Conservation (phyloP, 495 filamentous ascomycete genomes). For the Aspergillus nidulans region DNA sequence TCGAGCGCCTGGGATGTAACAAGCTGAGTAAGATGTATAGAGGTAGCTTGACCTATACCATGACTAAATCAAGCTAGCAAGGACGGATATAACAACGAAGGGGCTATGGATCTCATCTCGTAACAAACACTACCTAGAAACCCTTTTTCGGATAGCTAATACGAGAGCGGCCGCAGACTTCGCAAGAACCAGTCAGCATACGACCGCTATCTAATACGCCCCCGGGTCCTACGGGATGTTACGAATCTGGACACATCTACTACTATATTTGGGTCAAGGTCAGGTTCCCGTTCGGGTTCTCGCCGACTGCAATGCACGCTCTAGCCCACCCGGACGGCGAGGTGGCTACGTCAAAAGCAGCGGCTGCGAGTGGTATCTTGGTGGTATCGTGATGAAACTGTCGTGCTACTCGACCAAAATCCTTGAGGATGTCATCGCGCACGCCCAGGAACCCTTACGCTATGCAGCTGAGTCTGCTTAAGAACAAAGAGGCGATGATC, state of each 20-base stretch:
- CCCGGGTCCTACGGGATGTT: conserved; percentile 52
- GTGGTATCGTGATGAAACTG: conserved; percentile 41
- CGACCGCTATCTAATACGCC: conserved; percentile 49
- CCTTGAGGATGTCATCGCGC: conserved; percentile 47
- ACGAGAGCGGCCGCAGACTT: conserved; percentile 20
- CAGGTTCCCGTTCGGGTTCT: conserved; percentile 77
- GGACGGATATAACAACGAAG: conserved; percentile 47
- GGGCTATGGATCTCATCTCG: conserved; percentile 37
- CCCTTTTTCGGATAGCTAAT: too few relatives aligned
- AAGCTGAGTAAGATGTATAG: conserved; percentile 17
- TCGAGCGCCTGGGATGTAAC: conserved; percentile 24
- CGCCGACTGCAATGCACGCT: conserved; percentile 80
- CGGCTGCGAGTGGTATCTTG: conserved; percentile 63
- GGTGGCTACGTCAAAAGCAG: conserved; percentile 71
- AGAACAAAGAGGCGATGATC: conserved; percentile 79
- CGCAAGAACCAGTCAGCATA: conserved; percentile 50
- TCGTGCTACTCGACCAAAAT: conserved; percentile 49
- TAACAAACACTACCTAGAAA: not conserved
- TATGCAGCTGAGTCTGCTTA: conserved; percentile 89
- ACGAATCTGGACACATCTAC: conserved; percentile 45
- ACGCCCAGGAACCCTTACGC: conserved; percentile 42
- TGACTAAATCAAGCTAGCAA: not conserved
- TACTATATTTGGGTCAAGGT: conserved; percentile 40
- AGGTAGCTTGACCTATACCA: conserved; percentile 14
- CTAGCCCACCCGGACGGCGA: conserved; percentile 84